Base-by-base conservation (phyloP, 345 rosid genomes). In the Rhodamnia rubescens region DNA sequence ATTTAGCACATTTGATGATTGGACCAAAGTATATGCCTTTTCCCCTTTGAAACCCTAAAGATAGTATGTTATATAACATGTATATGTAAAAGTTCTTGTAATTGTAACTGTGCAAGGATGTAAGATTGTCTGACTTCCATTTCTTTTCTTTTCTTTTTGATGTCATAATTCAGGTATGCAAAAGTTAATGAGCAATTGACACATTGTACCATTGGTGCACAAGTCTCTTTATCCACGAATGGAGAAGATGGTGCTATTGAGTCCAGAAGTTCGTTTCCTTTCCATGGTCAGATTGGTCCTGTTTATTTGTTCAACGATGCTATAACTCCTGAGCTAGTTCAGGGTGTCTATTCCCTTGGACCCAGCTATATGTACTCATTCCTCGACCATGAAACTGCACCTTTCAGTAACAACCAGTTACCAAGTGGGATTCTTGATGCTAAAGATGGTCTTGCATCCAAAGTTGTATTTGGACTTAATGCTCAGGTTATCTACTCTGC, bases 321-420 rank as follows among this genome's bases (percentile, higher is more conserved):
- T 61, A 90, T 96, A 88, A 93, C 99, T 86, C 86, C 95, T 8
- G 99, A 95, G 93, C 95, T 94, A 87, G 94, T 95, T 87, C 93
- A 92, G 90, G 95, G 94, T 74, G 90, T 96, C 61, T 87, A 92
- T 92, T 92, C 92, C 24, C 92, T 96, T 11, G 99, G 99, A 88
- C 98, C 98, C 86, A 95, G 98, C 92, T 96, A 96, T 87, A 96
- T 95, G 99, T 96, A 96, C 87, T 93, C 97, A 22, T 96, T 96
- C 92, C 93, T 94, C 87, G 98, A 96, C 86, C 93, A 92, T 88
- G 97, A 95, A 88, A 92, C 91, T 86, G 88, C 92, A 82, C 88
- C 93, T 74, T 85, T 87, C 87, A 89, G 89, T 90, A 92, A 91
- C 85, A 93, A 84, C 85, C 93, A 93, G 85, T 61, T 94, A 85